Evolutionary conservation across 495 filamentous ascomycete species (phyloP), one percentile per base, ranked within the genome.

Genomic region (Xylaria acuta): DNA sequence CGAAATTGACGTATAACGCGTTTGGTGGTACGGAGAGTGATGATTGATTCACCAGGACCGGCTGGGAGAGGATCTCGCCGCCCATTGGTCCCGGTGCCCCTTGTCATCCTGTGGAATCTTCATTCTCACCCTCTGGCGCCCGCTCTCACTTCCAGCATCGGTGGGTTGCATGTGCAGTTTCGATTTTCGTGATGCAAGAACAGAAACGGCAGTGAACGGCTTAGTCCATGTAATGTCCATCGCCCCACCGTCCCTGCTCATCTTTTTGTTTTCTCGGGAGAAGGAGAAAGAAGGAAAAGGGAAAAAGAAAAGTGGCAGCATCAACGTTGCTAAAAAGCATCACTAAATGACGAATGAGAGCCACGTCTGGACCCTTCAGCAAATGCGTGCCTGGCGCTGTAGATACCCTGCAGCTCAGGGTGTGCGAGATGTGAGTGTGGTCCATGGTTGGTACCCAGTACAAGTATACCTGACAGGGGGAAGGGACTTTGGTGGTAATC

Each of bases 391-490:
- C 62, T 54, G 59, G 60, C 63, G 69, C 59, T 64, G 69, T 64
- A 49, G 60, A 71, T 71, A 64, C 69, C 69, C 69, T 71, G 69
- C 59, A 71, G 59, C 62, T n/a, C 69, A 64, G 63, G 69, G 49
- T 71, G 69, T 56, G 47, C 51, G 38, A 64, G 63, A 71, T 71
- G 69, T 30, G 34, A 56, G 36, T 38, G 36, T 38, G 36, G 64
- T 71, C 45, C 69, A 64, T 47, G 59, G 47, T 43, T 71, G 69
- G 59, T 56, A 64, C 69, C 59, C 47, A 43, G 40, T 47, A 41
- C 63, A 67, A 60, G 51, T 40, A 64, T 47, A 65, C 49, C 49
- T 40, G 69, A 64, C 45, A 62, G 30, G 56, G 58, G 27, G 53
- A 14, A 22, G 62, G 9, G 49, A 41, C 40, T 64, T 53, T 51